A percentile compares a stretch with the other conserved stretches of the same genome.
Conservation (phyloP, 352 stramenopile species). For the Phytophthora litchii region DNA sequence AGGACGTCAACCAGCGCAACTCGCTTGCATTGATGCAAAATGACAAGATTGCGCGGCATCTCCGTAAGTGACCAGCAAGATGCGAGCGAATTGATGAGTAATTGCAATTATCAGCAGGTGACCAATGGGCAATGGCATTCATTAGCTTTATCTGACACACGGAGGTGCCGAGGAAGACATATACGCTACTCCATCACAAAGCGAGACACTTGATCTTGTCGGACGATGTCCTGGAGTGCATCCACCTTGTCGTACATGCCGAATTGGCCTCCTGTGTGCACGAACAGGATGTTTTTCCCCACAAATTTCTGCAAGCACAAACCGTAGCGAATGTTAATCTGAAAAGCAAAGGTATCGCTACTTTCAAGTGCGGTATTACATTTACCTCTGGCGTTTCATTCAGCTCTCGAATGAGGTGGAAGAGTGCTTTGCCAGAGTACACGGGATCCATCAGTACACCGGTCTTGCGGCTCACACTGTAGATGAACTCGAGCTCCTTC, state of each 20-base stretch:
- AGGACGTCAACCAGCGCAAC: conserved; percentile 17
- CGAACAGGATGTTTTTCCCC: conserved; percentile 88
- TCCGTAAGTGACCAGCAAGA: conserved; percentile 1
- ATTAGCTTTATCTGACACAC: conserved; percentile 3
- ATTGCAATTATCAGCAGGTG: neutral
- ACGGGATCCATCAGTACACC: conserved; percentile 87
- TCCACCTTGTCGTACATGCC: conserved; percentile 92
- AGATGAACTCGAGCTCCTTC: conserved; percentile 82
- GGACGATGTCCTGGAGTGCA: conserved; percentile 65
- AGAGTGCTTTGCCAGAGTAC: conserved; percentile 89
- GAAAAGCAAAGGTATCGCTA: neutral
- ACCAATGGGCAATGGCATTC: conserved; percentile 1
- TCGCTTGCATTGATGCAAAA: conserved; percentile 3
- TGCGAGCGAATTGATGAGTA: conserved; percentile 1
- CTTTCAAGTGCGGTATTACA: neutral
- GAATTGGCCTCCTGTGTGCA: conserved; percentile 92
- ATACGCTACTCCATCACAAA: conserved; percentile 59
- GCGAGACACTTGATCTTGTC: conserved; percentile 53
- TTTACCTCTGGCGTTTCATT: conserved; percentile 66
- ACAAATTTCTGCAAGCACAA: conserved; percentile 66
- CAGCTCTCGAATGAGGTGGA: conserved; percentile 80
- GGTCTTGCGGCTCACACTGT: conserved; percentile 67
- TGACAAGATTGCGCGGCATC: conserved; percentile 9
- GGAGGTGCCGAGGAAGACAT: too few species aligned
- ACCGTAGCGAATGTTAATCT: conserved; percentile 6